These are phyloP conservation scores for Erigeron philadelphicus DNA, from an alignment of 140 eudicot species.

Conservation along the genomic window DNA sequence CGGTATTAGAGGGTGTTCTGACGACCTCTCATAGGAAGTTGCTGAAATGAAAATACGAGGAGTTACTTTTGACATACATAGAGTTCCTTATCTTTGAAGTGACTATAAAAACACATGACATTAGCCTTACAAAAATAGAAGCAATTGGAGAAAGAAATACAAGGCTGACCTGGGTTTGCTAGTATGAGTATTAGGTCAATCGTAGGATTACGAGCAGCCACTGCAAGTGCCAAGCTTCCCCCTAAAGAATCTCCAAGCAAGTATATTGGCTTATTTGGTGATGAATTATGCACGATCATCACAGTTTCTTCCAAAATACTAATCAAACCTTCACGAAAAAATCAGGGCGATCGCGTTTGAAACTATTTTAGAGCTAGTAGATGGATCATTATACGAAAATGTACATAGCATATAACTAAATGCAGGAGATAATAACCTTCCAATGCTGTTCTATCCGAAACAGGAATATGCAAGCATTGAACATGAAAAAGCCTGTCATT, in stretches of 20 bases:
- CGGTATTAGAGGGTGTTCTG: slow-evolving; percentile 41
- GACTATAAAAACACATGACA: background rate
- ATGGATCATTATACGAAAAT: background rate
- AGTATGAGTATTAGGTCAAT: slow-evolving; percentile 65
- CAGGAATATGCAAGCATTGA: slow-evolving; percentile 75
- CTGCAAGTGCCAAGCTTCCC: slow-evolving; percentile 79
- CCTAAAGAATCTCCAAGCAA: slow-evolving; percentile 86
- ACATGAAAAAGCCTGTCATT: slow-evolving; percentile 60
- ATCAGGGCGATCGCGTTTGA: slow-evolving; percentile 2
- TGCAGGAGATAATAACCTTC: slow-evolving; percentile 38
- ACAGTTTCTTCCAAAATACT: slow-evolving; percentile 56
- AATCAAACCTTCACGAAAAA: slow-evolving; percentile 49
- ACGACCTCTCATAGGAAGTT: slow-evolving; percentile 70
- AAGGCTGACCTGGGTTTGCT: slow-evolving; percentile 73
- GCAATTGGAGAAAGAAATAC: background rate
- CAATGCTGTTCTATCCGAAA: slow-evolving; percentile 59
- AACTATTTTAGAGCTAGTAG: background rate
- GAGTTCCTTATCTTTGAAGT: background rate
- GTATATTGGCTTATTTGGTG: slow-evolving; percentile 79
- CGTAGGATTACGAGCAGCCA: slow-evolving; percentile 79
- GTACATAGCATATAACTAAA: background rate
- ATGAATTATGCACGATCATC: slow-evolving; percentile 47
- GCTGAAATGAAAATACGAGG: slow-evolving; percentile 45
- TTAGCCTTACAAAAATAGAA: background rate
- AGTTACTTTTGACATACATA: slow-evolving; percentile 12